Evolutionary conservation across 306 rosid genomes (phyloP).

Genomic region (Inga oerstediana): DNA sequence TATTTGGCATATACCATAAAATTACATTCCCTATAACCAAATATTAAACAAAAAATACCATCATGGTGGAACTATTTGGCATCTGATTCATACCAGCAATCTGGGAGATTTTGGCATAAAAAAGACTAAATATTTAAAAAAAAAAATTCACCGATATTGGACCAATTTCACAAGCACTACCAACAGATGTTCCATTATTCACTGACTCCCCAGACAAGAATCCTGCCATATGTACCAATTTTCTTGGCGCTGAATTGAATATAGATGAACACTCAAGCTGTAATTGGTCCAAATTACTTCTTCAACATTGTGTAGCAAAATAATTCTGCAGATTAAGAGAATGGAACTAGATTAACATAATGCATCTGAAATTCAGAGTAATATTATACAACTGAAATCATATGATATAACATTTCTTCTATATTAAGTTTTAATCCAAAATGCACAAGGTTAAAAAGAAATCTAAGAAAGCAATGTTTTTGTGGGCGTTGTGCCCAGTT

Average conservation of each 20-base stretch:
- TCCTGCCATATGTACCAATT: conserved; percentile 41
- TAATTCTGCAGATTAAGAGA: conserved; percentile 37
- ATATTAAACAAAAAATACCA: too few species aligned
- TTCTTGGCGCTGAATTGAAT: conserved; percentile 31
- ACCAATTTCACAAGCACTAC: conserved; percentile 27
- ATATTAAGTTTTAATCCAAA: conserved; percentile 2
- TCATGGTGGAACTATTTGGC: too few species aligned
- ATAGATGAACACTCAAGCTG: neutral
- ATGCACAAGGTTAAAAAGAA: neutral
- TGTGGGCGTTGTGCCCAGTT: neutral
- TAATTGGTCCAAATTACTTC: conserved; percentile 21
- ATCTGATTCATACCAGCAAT: too few species aligned
- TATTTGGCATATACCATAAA: too few species aligned
- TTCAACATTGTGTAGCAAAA: conserved; percentile 38
- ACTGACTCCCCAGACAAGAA: conserved; percentile 45
- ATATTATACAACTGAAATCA: conserved; percentile 6
- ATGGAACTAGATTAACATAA: conserved; percentile 25
- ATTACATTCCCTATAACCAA: too few species aligned
- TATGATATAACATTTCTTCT: conserved; percentile 8
- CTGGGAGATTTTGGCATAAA: neutral
- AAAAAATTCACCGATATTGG: too few species aligned
- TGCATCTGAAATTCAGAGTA: conserved; percentile 19
- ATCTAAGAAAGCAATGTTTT: neutral
- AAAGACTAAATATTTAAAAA: neutral
- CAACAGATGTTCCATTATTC: conserved; percentile 38